These are phyloP conservation scores for Macrophomina pseudophaseolina DNA, from an alignment of 2,329 filamentous ascomycete species.

Conservation along the genomic window DNA sequence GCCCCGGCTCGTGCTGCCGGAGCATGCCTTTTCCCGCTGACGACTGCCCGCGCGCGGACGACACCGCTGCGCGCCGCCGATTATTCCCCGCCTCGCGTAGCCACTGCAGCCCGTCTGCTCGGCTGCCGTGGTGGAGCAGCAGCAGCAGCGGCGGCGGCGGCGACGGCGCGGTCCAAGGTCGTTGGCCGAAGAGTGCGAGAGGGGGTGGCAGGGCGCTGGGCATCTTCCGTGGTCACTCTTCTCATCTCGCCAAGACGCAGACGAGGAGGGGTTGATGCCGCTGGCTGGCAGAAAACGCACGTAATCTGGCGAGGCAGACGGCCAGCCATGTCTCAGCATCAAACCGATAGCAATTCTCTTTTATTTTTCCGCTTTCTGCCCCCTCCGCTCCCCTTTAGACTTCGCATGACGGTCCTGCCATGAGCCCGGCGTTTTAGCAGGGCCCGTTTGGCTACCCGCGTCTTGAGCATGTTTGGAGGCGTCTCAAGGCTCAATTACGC, in stretches of 20 bases:
- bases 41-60: neutral
- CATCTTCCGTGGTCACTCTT: too few relatives aligned
- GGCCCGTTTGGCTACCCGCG: neutral
- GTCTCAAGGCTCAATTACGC: slow-evolving; percentile 19
- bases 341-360: slow-evolving; percentile 16
- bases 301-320: slow-evolving; percentile 18
- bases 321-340: slow-evolving; percentile 17
- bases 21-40: slow-evolving; percentile 15
- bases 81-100: slow-evolving; percentile 14
- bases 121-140: neutral
- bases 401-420: slow-evolving; percentile 10
- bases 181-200: neutral
- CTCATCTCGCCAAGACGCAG: too few relatives aligned
- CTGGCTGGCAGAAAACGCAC: slow-evolving; percentile 23
- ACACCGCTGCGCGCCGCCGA: neutral
- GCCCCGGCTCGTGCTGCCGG: slow-evolving; percentile 10
- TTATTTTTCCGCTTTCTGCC: slow-evolving; percentile 25
- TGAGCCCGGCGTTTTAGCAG: slow-evolving; percentile 19
- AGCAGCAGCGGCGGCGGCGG: neutral
- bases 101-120: neutral
- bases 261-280: neutral
- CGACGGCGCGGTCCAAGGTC: too few relatives aligned
- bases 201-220: neutral
- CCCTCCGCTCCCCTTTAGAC: slow-evolving; percentile 15
- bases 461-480: slow-evolving; percentile 9